Percentiles rank a stretch among this genome's conserved stretches.
Evolutionary conservation across 2,329 filamentous ascomycete genomes (phyloP).

Genomic region (Alternaria arbusti): DNA sequence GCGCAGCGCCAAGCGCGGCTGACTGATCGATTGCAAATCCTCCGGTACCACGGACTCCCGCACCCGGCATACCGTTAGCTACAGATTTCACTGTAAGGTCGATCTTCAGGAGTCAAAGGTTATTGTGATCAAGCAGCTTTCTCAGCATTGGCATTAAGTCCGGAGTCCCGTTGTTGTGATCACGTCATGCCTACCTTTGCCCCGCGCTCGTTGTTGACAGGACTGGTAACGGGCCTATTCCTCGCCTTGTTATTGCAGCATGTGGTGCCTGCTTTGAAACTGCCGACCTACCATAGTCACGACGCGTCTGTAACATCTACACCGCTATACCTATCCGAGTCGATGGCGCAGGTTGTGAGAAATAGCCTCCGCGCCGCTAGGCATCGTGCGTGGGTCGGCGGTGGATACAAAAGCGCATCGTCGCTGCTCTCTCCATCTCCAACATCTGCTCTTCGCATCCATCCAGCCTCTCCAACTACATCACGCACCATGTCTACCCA

Average conservation of each 20-base stretch:
- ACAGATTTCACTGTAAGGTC: not conserved
- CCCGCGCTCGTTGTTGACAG: conserved; percentile 27
- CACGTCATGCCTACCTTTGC: conserved; percentile 24
- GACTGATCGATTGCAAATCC: conserved; percentile 11
- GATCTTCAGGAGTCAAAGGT: not conserved
- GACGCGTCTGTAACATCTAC: conserved; percentile 16
- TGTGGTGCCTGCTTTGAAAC: conserved; percentile 23
- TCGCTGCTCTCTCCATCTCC: conserved; percentile 10
- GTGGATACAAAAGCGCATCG: conserved; percentile 25
- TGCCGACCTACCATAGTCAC: conserved; percentile 14
- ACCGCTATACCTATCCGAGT: conserved; percentile 12
- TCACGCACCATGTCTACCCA: conserved; percentile 46
- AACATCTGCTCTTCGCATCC: not conserved
- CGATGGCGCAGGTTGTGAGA: conserved; percentile 43
- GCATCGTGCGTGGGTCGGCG: conserved; percentile 19
- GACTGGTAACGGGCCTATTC: conserved; percentile 34
- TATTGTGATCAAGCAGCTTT: not conserved
- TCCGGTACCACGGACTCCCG: not conserved
- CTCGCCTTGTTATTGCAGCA: conserved; percentile 36
- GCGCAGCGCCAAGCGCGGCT: conserved; percentile 1
- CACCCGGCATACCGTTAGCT: not conserved
- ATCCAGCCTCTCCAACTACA: conserved; percentile 21
- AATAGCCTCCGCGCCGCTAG: conserved; percentile 42
- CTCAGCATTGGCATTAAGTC: not conserved
- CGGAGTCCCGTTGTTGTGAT: conserved; percentile 8